Conservation (phyloP, 75 land plant species). For the Selaginella moellendorffii region DNA sequence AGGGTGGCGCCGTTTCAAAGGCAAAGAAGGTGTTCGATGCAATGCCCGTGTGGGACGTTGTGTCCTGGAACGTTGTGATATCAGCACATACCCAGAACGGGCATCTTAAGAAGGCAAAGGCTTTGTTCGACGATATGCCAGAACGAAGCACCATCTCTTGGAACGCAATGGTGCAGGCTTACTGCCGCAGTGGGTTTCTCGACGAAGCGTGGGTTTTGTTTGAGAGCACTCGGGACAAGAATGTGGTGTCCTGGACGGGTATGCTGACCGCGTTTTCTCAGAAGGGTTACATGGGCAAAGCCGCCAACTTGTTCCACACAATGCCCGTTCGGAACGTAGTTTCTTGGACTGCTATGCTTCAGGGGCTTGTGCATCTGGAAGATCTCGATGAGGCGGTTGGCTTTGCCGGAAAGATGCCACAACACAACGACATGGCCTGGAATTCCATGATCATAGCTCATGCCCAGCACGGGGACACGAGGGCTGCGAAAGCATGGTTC, state of each 20-base stretch:
- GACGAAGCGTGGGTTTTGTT: background rate
- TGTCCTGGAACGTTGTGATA: constrained; percentile 13
- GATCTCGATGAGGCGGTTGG: background rate
- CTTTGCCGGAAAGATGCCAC: background rate
- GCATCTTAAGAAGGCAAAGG: background rate
- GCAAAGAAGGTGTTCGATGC: constrained; percentile 8
- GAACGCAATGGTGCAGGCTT: background rate
- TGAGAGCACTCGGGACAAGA: background rate
- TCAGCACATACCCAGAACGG: constrained; percentile 10
- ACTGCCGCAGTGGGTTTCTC: background rate
- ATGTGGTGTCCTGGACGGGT: background rate
- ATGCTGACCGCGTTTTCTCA: background rate
- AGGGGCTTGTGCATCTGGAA: background rate
- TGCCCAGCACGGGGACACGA: background rate
- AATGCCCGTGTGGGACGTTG: constrained; percentile 5
- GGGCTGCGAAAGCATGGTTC: background rate
- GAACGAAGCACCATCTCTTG: background rate
- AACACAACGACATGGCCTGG: background rate
- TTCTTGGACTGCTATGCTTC: background rate
- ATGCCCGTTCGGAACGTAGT: background rate
- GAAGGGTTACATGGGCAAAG: background rate
- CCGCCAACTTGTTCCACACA: background rate
- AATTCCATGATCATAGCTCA: background rate
- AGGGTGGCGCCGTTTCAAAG: background rate
- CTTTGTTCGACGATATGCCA: background rate